Evolutionary conservation across 169 alveolate species (phyloP).

Genomic region (Perkinsus chesapeaki): DNA sequence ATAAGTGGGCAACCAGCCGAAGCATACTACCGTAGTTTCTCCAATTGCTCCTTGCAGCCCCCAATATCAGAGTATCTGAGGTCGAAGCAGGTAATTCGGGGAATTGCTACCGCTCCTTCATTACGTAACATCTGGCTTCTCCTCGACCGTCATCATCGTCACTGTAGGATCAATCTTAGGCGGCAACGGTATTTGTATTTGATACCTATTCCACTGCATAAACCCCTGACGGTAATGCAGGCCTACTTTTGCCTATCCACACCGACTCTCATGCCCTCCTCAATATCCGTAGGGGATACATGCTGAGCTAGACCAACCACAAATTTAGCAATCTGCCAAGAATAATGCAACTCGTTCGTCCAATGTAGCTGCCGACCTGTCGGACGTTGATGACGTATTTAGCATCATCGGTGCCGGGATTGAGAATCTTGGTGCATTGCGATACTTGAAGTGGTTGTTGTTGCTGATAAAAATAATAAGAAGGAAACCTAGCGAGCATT

Average conservation of each 20-base stretch:
- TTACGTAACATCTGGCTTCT: constrained; percentile 98
- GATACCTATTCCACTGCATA: constrained; percentile 76
- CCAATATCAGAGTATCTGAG: constrained; percentile 91
- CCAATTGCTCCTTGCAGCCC: constrained; percentile 96
- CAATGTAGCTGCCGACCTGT: neutral
- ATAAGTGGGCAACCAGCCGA: neutral
- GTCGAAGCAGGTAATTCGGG: neutral
- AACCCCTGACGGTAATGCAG: neutral
- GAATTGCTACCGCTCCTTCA: neutral
- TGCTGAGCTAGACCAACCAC: constrained; percentile 97
- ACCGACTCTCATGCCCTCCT: constrained; percentile 99
- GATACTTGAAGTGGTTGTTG: constrained; percentile 96
- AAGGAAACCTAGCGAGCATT: neutral
- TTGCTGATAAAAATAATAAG: constrained; percentile 42
- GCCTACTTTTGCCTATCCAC: constrained; percentile 31
- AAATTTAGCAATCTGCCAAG: constrained; percentile 95
- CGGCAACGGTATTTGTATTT: constrained; percentile 94
- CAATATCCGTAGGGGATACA: constrained; percentile 98
- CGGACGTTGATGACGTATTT: constrained; percentile 79
- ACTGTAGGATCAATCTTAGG: constrained; percentile 99
- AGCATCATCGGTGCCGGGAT: constrained; percentile 95
- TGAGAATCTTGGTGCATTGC: constrained; percentile 93
- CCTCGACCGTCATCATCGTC: constrained; percentile 99
- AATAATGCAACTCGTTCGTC: neutral
- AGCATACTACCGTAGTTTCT: constrained; percentile 65